phyloP scores from a whole-genome alignment of 1,284 basidiomycete genomes.

The Mycosarcoma mackinlayi region DNA sequence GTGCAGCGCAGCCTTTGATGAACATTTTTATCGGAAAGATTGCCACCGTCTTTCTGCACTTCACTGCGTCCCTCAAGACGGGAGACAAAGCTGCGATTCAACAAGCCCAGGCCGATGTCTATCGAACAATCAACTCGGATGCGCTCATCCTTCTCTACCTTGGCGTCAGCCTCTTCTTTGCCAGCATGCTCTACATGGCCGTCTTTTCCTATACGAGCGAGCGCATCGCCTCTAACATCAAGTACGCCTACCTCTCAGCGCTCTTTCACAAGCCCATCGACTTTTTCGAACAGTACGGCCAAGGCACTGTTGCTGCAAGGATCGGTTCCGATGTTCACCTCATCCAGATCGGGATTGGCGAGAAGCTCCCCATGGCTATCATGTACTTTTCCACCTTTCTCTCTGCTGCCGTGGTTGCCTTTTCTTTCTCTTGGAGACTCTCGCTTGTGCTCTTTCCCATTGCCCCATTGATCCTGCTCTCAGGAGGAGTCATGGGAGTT shows the following conservation, averaged over 20 bases:
- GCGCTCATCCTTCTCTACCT: conserved; percentile 11
- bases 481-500: conserved; percentile 1
- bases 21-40: conserved; percentile 16
- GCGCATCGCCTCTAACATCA: conserved; percentile 9
- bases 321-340: conserved; percentile 12
- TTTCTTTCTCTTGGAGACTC: conserved; percentile 6
- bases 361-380: conserved; percentile 13
- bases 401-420: conserved; percentile 3
- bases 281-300: conserved; percentile 12
- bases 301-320: conserved; percentile 7
- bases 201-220: conserved; percentile 14
- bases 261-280: conserved; percentile 8
- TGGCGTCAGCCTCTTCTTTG: conserved; percentile 9
- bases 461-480: conserved; percentile 5
- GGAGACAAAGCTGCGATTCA: background rate
- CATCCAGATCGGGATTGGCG: conserved; percentile 12
- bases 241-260: conserved; percentile 5
- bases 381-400: conserved; percentile 16
- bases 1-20: conserved; percentile 15
- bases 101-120: background rate
- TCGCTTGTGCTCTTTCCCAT: conserved; percentile 12
- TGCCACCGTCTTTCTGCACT: conserved; percentile 6
- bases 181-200: conserved; percentile 12
- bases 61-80: background rate
- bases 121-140: conserved; percentile 11